Percentiles rank a stretch among this genome's conserved stretches.
phyloP scores from a whole-genome alignment of 345 rosid species.

The Pistacia integerrima region DNA sequence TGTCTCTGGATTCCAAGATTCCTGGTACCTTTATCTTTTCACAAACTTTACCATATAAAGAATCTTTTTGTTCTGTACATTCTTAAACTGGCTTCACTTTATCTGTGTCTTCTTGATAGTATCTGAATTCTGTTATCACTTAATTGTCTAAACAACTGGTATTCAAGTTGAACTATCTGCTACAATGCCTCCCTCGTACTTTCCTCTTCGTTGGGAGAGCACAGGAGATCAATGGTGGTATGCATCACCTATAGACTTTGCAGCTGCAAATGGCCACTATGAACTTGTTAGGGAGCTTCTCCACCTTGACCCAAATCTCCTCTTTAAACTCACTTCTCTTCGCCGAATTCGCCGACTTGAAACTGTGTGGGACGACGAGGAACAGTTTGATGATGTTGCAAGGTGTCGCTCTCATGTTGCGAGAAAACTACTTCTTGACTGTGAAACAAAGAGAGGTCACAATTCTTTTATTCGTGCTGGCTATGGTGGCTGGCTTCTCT shows the following conservation, averaged over 20 bases:
- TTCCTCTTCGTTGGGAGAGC: slow-evolving; percentile 98
- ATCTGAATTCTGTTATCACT: slow-evolving; percentile 14
- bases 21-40: slow-evolving; percentile 6
- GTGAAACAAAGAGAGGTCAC: slow-evolving; percentile 52
- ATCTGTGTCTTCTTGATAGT: slow-evolving; percentile 3
- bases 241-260: slow-evolving; percentile 93
- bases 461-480: slow-evolving; percentile 85
- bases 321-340: slow-evolving; percentile 94
- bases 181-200: slow-evolving; percentile 69
- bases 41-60: background rate
- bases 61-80: background rate
- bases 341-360: slow-evolving; percentile 97
- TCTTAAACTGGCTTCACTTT: slow-evolving; percentile 6
- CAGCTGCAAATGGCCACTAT: slow-evolving; percentile 92
- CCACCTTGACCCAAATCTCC: slow-evolving; percentile 86
- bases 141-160: background rate
- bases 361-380: slow-evolving; percentile 93
- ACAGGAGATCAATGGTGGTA: slow-evolving; percentile 99
- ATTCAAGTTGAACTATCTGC: background rate
- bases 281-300: slow-evolving; percentile 86
- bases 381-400: slow-evolving; percentile 56
- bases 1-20: slow-evolving; percentile 17
- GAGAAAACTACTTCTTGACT: slow-evolving; percentile 53
- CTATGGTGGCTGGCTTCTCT: slow-evolving; percentile 94
- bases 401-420: slow-evolving; percentile 76